Evolutionary conservation across 805 yeast species (phyloP).

Genomic region (Sugiyamaella mastotermitis): DNA sequence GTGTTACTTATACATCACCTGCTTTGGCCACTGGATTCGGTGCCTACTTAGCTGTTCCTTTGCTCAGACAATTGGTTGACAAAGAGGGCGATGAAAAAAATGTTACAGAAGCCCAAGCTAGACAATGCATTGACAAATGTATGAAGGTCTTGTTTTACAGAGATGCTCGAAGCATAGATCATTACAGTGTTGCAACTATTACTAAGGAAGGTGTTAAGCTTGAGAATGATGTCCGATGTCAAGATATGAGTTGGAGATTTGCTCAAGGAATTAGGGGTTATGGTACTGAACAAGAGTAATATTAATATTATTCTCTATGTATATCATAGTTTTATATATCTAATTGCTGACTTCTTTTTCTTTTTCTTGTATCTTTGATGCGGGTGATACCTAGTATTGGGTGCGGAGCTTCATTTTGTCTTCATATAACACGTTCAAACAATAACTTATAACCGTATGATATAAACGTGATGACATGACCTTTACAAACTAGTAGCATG

Average conservation of each 20-base stretch:
- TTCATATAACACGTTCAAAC: no score
- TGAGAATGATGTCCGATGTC: slow-evolving; percentile 61
- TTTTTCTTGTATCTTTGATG: no score
- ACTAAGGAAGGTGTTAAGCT: slow-evolving; percentile 55
- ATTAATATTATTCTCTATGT: neutral
- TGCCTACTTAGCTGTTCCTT: slow-evolving; percentile 86
- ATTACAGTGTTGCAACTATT: slow-evolving; percentile 73
- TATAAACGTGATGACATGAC: no score
- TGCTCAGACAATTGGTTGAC: slow-evolving; percentile 79
- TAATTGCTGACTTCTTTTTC: no score
- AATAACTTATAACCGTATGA: no score
- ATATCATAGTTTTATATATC: neutral
- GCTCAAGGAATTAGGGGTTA: slow-evolving; percentile 87
- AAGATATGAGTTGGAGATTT: slow-evolving; percentile 81
- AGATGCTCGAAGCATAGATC: slow-evolving; percentile 90
- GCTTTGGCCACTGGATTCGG: slow-evolving; percentile 96
- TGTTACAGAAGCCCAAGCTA: slow-evolving; percentile 68
- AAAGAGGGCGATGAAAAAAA: slow-evolving; percentile 67
- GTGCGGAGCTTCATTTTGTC: no score
- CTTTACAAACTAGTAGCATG: no score
- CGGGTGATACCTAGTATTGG: no score
- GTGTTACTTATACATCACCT: slow-evolving; percentile 84
- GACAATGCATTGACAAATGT: slow-evolving; percentile 68
- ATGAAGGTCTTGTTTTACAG: slow-evolving; percentile 95
- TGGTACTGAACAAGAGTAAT: slow-evolving; percentile 55